These are phyloP conservation scores for Aspergillus alliaceus DNA, from an alignment of 2,329 filamentous ascomycete species.

Conservation along the genomic window DNA sequence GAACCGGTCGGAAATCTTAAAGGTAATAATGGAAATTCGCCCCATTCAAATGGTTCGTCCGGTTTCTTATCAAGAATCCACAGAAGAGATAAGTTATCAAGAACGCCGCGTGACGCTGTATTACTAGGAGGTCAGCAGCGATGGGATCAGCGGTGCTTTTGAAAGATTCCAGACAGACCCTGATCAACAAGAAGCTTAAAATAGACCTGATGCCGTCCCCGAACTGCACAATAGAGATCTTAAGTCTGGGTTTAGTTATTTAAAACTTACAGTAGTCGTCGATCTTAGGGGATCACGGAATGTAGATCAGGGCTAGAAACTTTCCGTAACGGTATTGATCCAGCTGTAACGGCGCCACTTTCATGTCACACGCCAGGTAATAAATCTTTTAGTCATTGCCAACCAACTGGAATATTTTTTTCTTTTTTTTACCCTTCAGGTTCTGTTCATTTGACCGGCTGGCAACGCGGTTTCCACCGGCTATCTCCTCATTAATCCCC, in stretches of 20 bases:
- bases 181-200: too few relatives aligned
- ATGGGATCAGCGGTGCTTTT: too few relatives aligned
- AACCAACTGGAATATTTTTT: neutral
- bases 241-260: too few relatives aligned
- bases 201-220: too few relatives aligned
- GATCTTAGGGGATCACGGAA: neutral
- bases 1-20: neutral
- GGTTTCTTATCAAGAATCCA: neutral
- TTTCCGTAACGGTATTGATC: neutral
- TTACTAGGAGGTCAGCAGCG: too few relatives aligned
- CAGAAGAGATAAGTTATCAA: neutral
- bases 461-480: constrained; percentile 1
- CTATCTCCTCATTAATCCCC: neutral
- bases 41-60: neutral
- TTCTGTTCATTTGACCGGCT: neutral
- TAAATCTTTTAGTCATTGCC: neutral
- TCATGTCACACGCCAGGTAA: neutral
- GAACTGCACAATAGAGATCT: too few relatives aligned
- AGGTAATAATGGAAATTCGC: neutral
- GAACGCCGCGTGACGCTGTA: neutral
- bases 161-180: too few relatives aligned
- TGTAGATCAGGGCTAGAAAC: neutral
- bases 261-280: neutral
- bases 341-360: neutral
- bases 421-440: too few relatives aligned